A percentile compares a stretch with the other conserved stretches of the same genome.
These are phyloP conservation scores for Echria macrotheca DNA, from an alignment of 495 filamentous ascomycete species.

Conservation along the genomic window DNA sequence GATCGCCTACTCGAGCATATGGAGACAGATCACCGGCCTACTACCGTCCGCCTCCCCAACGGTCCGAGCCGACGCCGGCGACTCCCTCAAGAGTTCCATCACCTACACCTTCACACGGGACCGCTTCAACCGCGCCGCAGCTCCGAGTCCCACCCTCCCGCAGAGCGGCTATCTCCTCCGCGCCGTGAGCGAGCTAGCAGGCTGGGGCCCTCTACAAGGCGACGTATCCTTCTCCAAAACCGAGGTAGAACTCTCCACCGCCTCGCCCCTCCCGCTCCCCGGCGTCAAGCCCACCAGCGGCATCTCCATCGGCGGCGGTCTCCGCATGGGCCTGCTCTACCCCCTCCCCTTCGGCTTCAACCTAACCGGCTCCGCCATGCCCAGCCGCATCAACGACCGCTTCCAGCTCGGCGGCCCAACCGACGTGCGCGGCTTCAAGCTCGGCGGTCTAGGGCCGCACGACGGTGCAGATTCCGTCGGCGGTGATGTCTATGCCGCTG, in stretches of 20 bases:
- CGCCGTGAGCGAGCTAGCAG: slow-evolving; percentile 73
- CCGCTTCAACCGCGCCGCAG: slow-evolving; percentile 53
- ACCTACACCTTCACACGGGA: slow-evolving; percentile 77
- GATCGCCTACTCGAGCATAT: slow-evolving; percentile 69
- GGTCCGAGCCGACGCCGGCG: slow-evolving; percentile 78
- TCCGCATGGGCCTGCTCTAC: slow-evolving; percentile 53
- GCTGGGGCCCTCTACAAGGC: slow-evolving; percentile 75
- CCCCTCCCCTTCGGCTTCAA: slow-evolving; percentile 54
- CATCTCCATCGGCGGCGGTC: slow-evolving; percentile 48
- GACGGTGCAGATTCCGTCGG: slow-evolving; percentile 82
- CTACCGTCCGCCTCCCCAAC: slow-evolving; percentile 67
- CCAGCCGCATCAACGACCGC: slow-evolving; percentile 84
- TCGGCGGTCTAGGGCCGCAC: slow-evolving; percentile 79
- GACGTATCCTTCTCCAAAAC: slow-evolving; percentile 88
- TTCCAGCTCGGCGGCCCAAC: slow-evolving; percentile 93
- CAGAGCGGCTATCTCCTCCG: slow-evolving; percentile 73
- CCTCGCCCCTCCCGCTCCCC: slow-evolving; percentile 64
- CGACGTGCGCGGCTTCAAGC: slow-evolving; percentile 87
- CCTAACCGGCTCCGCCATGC: slow-evolving; percentile 45
- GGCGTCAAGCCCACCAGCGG: slow-evolving; percentile 64
- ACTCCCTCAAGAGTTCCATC: slow-evolving; percentile 82
- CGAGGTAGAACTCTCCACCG: slow-evolving; percentile 73
- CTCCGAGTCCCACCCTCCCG: slow-evolving; percentile 70
- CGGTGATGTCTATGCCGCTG: slow-evolving; percentile 86
- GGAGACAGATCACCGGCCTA: slow-evolving; percentile 83